Conservation (phyloP, 1,284 basidiomycete species). For the Laetiporus sulphureus region DNA sequence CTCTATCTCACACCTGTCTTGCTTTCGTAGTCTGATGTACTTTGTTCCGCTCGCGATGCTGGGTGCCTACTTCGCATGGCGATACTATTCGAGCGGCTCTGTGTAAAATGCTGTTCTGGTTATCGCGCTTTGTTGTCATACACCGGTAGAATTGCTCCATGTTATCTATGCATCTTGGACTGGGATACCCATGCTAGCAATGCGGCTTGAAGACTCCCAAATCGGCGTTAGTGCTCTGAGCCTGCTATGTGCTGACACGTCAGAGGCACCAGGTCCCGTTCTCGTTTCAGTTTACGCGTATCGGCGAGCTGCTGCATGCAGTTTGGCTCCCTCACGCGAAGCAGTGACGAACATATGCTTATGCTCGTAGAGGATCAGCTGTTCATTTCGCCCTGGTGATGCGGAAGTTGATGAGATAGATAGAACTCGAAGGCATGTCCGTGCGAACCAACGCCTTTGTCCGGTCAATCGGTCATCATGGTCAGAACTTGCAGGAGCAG, state of each 20-base stretch:
- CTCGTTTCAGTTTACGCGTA: too few relatives aligned
- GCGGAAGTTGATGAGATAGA: too few relatives aligned
- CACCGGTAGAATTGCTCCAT: constrained; percentile 7
- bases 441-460: neutral
- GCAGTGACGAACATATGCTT: too few relatives aligned
- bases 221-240: too few relatives aligned
- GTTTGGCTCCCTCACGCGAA: too few relatives aligned
- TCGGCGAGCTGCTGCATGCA: too few relatives aligned
- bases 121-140: constrained; percentile 2
- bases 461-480: neutral
- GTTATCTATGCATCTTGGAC: constrained; percentile 6
- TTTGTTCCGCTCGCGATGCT: constrained; percentile 70
- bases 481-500: neutral
- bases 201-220: too few relatives aligned
- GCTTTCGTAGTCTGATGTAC: constrained; percentile 57
- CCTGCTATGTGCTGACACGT: too few relatives aligned
- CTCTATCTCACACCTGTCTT: constrained; percentile 7
- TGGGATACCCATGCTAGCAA: too few relatives aligned
- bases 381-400: too few relatives aligned
- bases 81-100: constrained; percentile 53
- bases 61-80: constrained; percentile 78
- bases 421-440: neutral
- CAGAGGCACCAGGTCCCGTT: too few relatives aligned
- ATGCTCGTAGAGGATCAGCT: too few relatives aligned
- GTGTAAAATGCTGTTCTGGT: constrained; percentile 16